Evolutionary conservation across 768 basidiomycete genomes (phyloP).

Genomic region (Agrocybe praecox): DNA sequence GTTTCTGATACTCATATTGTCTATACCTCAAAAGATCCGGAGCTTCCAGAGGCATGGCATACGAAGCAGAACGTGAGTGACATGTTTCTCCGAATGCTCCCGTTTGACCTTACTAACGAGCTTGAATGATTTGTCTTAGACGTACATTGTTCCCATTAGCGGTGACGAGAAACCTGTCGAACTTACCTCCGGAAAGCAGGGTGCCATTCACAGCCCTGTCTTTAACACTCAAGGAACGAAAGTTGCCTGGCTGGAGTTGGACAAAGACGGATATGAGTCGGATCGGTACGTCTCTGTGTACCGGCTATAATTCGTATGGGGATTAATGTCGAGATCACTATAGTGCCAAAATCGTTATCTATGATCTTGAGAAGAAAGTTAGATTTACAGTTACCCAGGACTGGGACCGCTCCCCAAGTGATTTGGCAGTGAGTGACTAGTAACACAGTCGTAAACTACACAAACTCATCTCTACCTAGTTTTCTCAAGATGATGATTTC

Average conservation of each 20-base stretch:
- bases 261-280: slow-evolving; percentile 86
- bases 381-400: slow-evolving; percentile 74
- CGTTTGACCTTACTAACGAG: neutral
- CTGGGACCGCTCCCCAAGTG: slow-evolving; percentile 84
- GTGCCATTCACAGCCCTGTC: slow-evolving; percentile 75
- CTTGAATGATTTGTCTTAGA: slow-evolving; percentile 36
- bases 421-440: slow-evolving; percentile 52
- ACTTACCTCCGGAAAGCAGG: slow-evolving; percentile 84
- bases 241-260: slow-evolving; percentile 87
- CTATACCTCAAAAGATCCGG: slow-evolving; percentile 86
- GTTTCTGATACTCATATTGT: slow-evolving; percentile 69
- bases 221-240: slow-evolving; percentile 69
- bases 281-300: slow-evolving; percentile 54
- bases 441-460: neutral
- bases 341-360: slow-evolving; percentile 78
- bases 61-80: slow-evolving; percentile 80
- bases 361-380: slow-evolving; percentile 68
- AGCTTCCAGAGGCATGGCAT: slow-evolving; percentile 77
- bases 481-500: slow-evolving; percentile 68
- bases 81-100: neutral
- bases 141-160: slow-evolving; percentile 68
- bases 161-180: slow-evolving; percentile 55
- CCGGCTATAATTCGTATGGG: neutral
- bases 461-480: slow-evolving; percentile 43
- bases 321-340: neutral